Evolutionary conservation across 2,329 filamentous ascomycete genomes (phyloP), one percentile per base, ranked within the genome.

Genomic region (Sarocladiaceae sp.): DNA sequence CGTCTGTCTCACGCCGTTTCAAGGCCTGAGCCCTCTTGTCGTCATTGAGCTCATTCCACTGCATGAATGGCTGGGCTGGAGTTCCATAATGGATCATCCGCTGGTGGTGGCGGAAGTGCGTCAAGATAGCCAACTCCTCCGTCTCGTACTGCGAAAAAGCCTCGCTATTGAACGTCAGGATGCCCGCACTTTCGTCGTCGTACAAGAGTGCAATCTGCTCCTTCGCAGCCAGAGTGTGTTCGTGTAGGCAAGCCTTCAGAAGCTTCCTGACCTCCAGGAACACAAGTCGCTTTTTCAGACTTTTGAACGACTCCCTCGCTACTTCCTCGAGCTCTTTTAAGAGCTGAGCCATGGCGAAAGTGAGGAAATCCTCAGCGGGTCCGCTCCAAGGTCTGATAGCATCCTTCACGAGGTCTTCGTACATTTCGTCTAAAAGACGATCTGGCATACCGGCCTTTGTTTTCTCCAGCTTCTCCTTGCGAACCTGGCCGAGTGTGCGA

Each of bases 371-470:
- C 0, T 73, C 62, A 44, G 84, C 71, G 0, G 83, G 82, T 0
- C 60, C 59, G 1, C 73, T 61, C 86, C 86, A 89, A 1, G 80
- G 76, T 7, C 64, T 61, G 1, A 88, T 77, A 0, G 79, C 77
- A n/a, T 78, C 67, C 15, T 74, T 69, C 42, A 79, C 82, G 15
- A 88, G 70, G 0, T 72, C 71, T 25, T 83, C 77, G 20, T 84
- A 82, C 0, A 86, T 82, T 33, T 80, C 78, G 0, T 79, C 75
- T 0, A 83, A 78, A 0, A 82, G 77, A 0, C 83, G 72, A 6
- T 78, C 76, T 0, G 82, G 82, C 57, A 84, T 73, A 0, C 84
- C 83, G 0, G 80, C 76, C 17, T 72, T 73, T 23, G 77, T 78
- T 12, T 80, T 79, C 3, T 71, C 66, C 17, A 71, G 65, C 13